phyloP scores from a whole-genome alignment of 2,329 filamentous ascomycete species.

The Colletotrichum sp. region DNA sequence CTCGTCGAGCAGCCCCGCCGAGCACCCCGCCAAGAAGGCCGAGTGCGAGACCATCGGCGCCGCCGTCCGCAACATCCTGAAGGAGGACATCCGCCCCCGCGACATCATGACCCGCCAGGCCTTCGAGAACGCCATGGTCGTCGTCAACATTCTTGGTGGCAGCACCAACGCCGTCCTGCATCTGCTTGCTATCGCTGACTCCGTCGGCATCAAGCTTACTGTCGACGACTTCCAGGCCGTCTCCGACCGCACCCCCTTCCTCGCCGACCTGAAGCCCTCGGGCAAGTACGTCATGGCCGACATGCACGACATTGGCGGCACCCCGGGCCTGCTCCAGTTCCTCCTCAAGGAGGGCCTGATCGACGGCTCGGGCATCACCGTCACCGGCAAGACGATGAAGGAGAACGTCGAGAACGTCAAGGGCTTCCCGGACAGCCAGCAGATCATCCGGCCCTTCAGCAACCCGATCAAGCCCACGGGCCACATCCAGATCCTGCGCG shows the following conservation, averaged over 20 bases:
- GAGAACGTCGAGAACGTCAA: constrained; percentile 82
- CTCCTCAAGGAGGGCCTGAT: constrained; percentile 83
- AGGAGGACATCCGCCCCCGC: constrained; percentile 76
- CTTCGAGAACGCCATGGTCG: constrained; percentile 85
- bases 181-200: constrained; percentile 82
- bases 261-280: constrained; percentile 84
- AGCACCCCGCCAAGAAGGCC: constrained; percentile 71
- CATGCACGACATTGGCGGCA: constrained; percentile 84
- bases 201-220: constrained; percentile 80
- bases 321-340: constrained; percentile 86
- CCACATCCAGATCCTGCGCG: constrained; percentile 87
- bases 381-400: constrained; percentile 88
- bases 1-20: constrained; percentile 80
- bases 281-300: constrained; percentile 89
- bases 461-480: constrained; percentile 88
- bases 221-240: constrained; percentile 88
- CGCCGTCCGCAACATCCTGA: constrained; percentile 76
- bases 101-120: constrained; percentile 83
- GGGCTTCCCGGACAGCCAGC: constrained; percentile 76
- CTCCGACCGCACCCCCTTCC: constrained; percentile 78
- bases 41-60: constrained; percentile 76
- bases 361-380: constrained; percentile 79
- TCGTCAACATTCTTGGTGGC: constrained; percentile 82
- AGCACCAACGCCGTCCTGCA: constrained; percentile 88
- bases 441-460: constrained; percentile 79